Conservation (phyloP, 257 asterid species). For the Linderniella brevidens region DNA sequence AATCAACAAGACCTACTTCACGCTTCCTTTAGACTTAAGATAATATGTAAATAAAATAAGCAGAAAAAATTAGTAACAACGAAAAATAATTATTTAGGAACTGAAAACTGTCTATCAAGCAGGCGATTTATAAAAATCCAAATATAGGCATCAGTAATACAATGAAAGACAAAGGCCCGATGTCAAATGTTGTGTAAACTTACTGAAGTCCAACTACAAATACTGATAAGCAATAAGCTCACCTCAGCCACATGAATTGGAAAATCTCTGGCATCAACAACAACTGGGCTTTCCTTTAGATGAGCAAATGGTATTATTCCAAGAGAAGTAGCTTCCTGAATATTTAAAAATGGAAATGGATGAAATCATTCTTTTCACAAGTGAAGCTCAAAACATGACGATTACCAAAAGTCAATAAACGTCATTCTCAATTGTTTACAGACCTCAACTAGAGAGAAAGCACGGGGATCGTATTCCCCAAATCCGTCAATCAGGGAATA, state of each 20-base stretch:
- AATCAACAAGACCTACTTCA: too few species aligned
- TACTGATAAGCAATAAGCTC: constrained; percentile 12
- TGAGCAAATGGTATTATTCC: constrained; percentile 59
- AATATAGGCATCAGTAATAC: too few species aligned
- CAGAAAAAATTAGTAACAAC: too few species aligned
- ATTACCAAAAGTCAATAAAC: not conserved
- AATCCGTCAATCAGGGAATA: constrained; percentile 78
- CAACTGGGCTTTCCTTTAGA: constrained; percentile 48
- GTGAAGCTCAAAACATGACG: not conserved
- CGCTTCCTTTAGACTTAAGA: too few species aligned
- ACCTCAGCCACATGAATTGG: constrained; percentile 65
- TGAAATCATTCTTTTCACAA: not conserved
- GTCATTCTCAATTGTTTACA: constrained; percentile 9
- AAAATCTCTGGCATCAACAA: constrained; percentile 50
- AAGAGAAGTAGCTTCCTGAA: constrained; percentile 85
- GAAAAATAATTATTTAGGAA: too few species aligned
- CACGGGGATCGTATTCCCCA: constrained; percentile 95
- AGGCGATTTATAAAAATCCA: too few species aligned
- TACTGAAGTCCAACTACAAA: too few species aligned
- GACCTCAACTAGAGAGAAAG: constrained; percentile 85
- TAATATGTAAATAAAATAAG: too few species aligned
- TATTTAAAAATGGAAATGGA: constrained; percentile 12
- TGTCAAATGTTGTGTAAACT: too few species aligned
- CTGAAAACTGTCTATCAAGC: too few species aligned
- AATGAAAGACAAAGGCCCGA: too few species aligned